Evolutionary conservation across 345 rosid species (phyloP), one percentile per base, ranked within the genome.

Genomic region (Cardamine resedifolia): DNA sequence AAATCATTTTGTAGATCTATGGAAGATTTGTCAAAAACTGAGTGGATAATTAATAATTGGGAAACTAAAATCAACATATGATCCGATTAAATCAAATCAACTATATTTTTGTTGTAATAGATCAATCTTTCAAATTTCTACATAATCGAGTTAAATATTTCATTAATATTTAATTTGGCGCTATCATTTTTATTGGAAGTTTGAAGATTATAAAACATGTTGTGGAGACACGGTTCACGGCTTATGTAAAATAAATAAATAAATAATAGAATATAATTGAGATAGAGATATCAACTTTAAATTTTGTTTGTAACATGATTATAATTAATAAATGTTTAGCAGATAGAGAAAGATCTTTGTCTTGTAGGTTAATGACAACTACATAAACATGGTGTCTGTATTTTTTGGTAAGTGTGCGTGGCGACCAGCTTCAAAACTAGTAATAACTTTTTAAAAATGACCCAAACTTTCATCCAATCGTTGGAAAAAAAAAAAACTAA

Each of bases 261-360:
- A 41, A 14, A n/a, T n/a, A n/a, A n/a, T 41, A 41, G 6, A 16
- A 16, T 44, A 45, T 18, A 45, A 45, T 7, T 45, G 50, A 45
- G 21, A 45, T 7, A 45, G 20, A 44, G 49, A 45, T 45, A 45
- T 44, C 20, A 10, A 44, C 49, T 44, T 43, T 15, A 15, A 44
- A n/a, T 16, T 45, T 16, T 7, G 2, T 18, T 18, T 19, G 11
- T 18, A 16, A 7, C 23, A 7, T 16, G 23, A 45, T n/a, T 23
- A 66, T 34, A 3, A 48, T n/a, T n/a, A n/a, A n/a, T n/a, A n/a
- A n/a, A 64, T 48, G 30, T 65, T 65, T 21, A 49, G 58, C 23
- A 49, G 70, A 45, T 41, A 14, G 16, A 5, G 16, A 41, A 41
- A 15, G 45, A 41, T 41, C 18, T 41, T 41, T 41, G 45, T 41